Conservation (phyloP, 2,329 filamentous ascomycete genomes). For the Paecilomyces niveus region DNA sequence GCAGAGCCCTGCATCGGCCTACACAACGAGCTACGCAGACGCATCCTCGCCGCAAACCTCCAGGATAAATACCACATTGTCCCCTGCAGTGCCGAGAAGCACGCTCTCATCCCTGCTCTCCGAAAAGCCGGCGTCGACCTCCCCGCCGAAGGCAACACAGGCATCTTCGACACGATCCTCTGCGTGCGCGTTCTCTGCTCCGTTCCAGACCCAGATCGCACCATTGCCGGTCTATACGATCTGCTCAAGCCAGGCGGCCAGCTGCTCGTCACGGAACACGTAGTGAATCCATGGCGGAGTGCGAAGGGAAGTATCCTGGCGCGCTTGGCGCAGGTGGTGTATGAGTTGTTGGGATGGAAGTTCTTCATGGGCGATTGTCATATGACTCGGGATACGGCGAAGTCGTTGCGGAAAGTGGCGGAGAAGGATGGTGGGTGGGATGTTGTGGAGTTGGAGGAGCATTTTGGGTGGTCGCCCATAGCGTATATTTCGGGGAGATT, state of each 20-base stretch:
- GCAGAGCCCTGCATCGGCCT: conserved; percentile 46
- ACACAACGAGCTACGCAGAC: conserved; percentile 37
- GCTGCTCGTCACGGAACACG: conserved; percentile 51
- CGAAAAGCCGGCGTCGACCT: conserved; percentile 34
- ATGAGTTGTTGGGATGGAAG: conserved; percentile 42
- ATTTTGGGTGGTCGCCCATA: conserved; percentile 30
- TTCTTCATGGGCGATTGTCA: conserved; percentile 48
- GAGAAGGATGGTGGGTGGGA: conserved; percentile 41
- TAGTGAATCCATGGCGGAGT: conserved; percentile 45
- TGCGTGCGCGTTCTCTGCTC: conserved; percentile 50
- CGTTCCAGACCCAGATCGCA: conserved; percentile 42
- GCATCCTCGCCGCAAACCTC: conserved; percentile 36
- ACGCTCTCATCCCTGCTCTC: conserved; percentile 40
- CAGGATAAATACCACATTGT: conserved; percentile 44
- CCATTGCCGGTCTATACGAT: conserved; percentile 40
- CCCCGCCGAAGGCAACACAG: conserved; percentile 4
- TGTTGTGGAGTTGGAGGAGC: conserved; percentile 38
- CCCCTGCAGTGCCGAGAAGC: conserved; percentile 40
- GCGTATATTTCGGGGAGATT: conserved; percentile 36
- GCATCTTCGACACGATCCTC: conserved; percentile 49
- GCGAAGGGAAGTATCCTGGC: conserved; percentile 39
- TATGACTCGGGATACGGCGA: conserved; percentile 43
- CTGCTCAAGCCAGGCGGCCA: conserved; percentile 49
- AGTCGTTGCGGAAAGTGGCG: conserved; percentile 36
- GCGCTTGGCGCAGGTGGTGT: conserved; percentile 41